Evolutionary conservation across 2,329 filamentous ascomycete genomes (phyloP), one percentile per base, ranked within the genome.

Genomic region (Botrytis tulipae): DNA sequence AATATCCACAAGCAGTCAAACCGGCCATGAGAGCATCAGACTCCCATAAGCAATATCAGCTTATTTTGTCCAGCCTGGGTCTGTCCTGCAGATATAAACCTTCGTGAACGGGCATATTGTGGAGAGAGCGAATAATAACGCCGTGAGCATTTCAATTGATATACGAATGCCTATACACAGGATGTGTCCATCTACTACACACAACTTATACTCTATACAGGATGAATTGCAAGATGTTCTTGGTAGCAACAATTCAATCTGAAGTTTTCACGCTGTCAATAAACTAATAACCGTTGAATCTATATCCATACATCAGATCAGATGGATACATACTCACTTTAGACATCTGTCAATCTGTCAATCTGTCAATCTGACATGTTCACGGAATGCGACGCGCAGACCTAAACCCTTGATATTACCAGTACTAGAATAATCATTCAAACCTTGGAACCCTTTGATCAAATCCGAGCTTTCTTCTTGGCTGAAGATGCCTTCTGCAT

Each of bases 381-480:
- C 12, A 54, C 25, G 25, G 48, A 54, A 14, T n/a, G 48, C 3
- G 25, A 54, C 12, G 25, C 25, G 48, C 48, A 54, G 25, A 54
- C 48, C 48, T n/a, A n/a, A 12, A 37, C 59, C 59, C 29, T 25
- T 25, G 20, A 25, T 25, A 25, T 25, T 22, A 46, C 4, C n/a
- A n/a, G 5, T 35, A 1, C 46, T 48, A 48, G 44, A 48, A 48
- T 22, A 48, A 48, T 48, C 44, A 48, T 48, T 16, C 48, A n/a
- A n/a, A n/a, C n/a, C n/a, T n/a, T n/a, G n/a, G n/a, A 10, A 8
- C 51, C 48, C 14, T n/a, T 54, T 29, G 0, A 29, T 54, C 35
- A n/a, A 63, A 44, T 63, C 61, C 40, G 16, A 63, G 16, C 61
- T 29, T 44, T 63, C 40, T 44, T 63, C 40, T 63, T 63, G 61